Evolutionary conservation across 495 filamentous ascomycete genomes (phyloP).

Genomic region (Pseudoneurospora amorphoporcata): DNA sequence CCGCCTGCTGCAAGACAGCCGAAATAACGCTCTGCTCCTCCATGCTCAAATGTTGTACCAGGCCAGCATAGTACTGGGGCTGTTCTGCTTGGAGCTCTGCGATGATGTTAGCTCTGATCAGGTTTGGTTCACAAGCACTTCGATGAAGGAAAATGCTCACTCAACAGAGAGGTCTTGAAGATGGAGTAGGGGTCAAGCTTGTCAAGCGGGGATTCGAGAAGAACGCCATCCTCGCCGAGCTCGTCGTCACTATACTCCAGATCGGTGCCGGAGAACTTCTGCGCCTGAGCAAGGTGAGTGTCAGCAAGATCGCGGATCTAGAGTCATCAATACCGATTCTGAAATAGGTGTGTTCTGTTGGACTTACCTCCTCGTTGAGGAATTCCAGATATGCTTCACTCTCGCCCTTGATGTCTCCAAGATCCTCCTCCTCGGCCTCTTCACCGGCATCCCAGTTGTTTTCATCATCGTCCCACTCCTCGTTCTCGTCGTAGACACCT

Average conservation of each 20-base stretch:
- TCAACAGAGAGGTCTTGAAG: constrained; percentile 69
- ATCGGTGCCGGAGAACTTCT: constrained; percentile 63
- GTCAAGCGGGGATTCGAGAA: constrained; percentile 89
- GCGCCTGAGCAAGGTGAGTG: constrained; percentile 43
- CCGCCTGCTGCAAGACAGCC: constrained; percentile 70
- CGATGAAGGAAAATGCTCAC: constrained; percentile 44
- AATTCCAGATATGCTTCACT: constrained; percentile 93
- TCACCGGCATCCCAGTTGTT: constrained; percentile 42
- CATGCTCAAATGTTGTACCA: constrained; percentile 65
- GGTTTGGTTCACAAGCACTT: background rate
- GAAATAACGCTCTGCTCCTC: constrained; percentile 79
- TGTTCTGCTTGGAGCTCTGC: constrained; percentile 82
- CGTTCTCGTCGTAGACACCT: constrained; percentile 64
- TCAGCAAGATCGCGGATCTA: constrained; percentile 22
- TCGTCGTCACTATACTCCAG: constrained; percentile 66
- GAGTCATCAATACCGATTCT: constrained; percentile 5
- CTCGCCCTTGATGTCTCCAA: constrained; percentile 70
- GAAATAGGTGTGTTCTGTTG: background rate
- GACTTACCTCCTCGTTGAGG: constrained; percentile 70
- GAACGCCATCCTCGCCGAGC: constrained; percentile 79
- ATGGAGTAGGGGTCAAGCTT: constrained; percentile 86
- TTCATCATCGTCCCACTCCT: constrained; percentile 67
- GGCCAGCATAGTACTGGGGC: constrained; percentile 71
- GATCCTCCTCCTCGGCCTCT: constrained; percentile 40
- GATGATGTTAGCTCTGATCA: constrained; percentile 13